These are phyloP conservation scores for Yarrowia galli DNA, from an alignment of 1,139 yeast genomes.

Conservation along the genomic window DNA sequence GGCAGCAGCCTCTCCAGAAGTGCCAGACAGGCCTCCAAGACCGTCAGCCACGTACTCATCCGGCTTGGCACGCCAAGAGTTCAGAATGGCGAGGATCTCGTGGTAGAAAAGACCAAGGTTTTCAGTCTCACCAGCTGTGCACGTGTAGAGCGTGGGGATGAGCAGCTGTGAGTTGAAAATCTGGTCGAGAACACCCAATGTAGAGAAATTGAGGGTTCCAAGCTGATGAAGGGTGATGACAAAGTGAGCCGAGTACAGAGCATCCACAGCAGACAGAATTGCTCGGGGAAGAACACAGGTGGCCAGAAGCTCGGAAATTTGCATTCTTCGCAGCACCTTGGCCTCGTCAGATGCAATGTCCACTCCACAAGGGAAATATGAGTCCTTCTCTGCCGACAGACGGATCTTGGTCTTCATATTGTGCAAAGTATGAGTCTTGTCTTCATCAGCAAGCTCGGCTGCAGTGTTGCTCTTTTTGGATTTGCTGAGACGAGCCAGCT, in stretches of 20 bases:
- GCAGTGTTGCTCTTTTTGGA: neutral
- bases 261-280: constrained; percentile 84
- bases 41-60: constrained; percentile 48
- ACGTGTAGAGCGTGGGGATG: constrained; percentile 68
- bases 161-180: constrained; percentile 62
- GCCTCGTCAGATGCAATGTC: constrained; percentile 43
- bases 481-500: constrained; percentile 15
- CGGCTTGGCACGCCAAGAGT: constrained; percentile 54
- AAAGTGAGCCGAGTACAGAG: constrained; percentile 72
- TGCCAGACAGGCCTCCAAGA: constrained; percentile 44
- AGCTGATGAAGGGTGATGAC: constrained; percentile 59
- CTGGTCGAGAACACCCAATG: constrained; percentile 56
- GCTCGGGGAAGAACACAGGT: constrained; percentile 78
- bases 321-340: constrained; percentile 46
- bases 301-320: constrained; percentile 59
- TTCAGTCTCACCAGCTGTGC: constrained; percentile 81
- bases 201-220: constrained; percentile 56
- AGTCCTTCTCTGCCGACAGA: constrained; percentile 49
- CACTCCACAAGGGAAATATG: constrained; percentile 50
- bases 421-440: constrained; percentile 51
- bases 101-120: constrained; percentile 79
- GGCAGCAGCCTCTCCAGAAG: constrained; percentile 14
- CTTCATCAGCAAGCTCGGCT: constrained; percentile 42
- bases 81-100: constrained; percentile 60
- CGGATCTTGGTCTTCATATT: constrained; percentile 48